Base-by-base conservation (phyloP, 2,329 filamentous ascomycete genomes). In the Piedraia hortae region DNA sequence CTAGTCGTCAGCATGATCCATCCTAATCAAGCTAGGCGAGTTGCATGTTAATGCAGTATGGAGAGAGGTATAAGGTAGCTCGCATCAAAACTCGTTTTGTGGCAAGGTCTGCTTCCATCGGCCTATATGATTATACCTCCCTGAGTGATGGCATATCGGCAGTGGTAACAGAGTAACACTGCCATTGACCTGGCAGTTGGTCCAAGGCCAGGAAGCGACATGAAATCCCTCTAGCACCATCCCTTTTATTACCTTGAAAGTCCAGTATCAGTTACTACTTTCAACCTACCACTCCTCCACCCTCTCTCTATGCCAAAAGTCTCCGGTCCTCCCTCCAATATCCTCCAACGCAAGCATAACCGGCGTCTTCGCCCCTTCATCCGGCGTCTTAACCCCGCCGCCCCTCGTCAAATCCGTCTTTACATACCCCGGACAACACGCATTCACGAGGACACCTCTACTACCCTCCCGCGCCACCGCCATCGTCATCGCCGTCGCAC, bases 401-500 rank as follows among this genome's bases (percentile, higher is more conserved):
- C 41, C 38, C 19, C 31, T 33, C 4, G 41, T 46, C 42, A 45
- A 45, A 24, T 45, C 42, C 14, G 41, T 46, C 18, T 41, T 39
- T 16, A 45, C 41, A 17, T 29, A 29, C 6, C 26, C 26, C 4
- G 26, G 26, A 21, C 26, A 28, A 14, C 26, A 28, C 2, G 26
- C 37, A 28, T 46, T 45, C 18, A 45, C 26, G 21, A 45, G 27
- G 9, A 38, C 30, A 10, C 29, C 28, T 14, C 32, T 29, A 3
- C 23, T 31, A 29, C 12, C 26, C 22, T 40, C 31, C 30, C 31
- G 25, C 9, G 41, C 41, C 10, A 45, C 27, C 4, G 29, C 41
- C 21, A 40, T 41, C n/a, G 42, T 45, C 23, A 39, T 33, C 1
- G 38, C 42, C 3, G 36, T 44, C 27, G 34, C 34, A 9, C 42